Percentiles rank a stretch among this genome's conserved stretches.
phyloP scores from a whole-genome alignment of 1,284 basidiomycete species.

The Exobasidium cylindrosporum region DNA sequence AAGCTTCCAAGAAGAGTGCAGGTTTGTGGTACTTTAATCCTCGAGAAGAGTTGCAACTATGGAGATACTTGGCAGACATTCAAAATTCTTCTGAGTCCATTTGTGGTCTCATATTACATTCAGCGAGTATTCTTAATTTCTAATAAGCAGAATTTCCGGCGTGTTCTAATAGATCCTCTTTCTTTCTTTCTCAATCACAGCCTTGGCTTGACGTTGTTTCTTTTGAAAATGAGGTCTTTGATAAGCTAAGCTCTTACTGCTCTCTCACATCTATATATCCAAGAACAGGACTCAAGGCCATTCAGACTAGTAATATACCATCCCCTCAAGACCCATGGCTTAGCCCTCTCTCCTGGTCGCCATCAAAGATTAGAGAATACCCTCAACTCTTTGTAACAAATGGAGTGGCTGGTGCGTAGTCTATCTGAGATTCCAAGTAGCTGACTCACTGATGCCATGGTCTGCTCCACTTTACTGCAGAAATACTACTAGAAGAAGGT shows the following conservation, averaged over 20 bases:
- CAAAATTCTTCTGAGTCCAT: background rate
- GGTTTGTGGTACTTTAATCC: conserved; percentile 11
- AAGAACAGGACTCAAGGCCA: background rate
- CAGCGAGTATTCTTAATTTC: background rate
- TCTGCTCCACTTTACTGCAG: background rate
- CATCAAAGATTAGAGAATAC: background rate
- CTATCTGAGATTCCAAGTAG: background rate
- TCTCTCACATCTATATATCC: background rate
- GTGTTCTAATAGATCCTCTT: no score
- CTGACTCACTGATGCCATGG: background rate
- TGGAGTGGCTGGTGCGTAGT: background rate
- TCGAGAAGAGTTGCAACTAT: background rate
- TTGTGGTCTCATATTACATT: conserved; percentile 8
- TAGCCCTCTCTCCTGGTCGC: background rate
- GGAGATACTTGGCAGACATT: conserved; percentile 2
- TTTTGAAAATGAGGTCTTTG: background rate
- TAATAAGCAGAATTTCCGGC: background rate
- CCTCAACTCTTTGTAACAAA: conserved; percentile 3
- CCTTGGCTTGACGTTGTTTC: conserved; percentile 1
- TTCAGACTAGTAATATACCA: conserved; percentile 1
- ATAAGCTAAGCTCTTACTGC: background rate
- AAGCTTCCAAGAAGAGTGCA: conserved; percentile 1
- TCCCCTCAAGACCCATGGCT: conserved; percentile 1
- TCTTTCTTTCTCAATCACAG: no score
- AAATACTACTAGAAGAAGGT: conserved; percentile 6